Conservation (phyloP, 2,329 filamentous ascomycete species). For the Talaromyces sp. region DNA sequence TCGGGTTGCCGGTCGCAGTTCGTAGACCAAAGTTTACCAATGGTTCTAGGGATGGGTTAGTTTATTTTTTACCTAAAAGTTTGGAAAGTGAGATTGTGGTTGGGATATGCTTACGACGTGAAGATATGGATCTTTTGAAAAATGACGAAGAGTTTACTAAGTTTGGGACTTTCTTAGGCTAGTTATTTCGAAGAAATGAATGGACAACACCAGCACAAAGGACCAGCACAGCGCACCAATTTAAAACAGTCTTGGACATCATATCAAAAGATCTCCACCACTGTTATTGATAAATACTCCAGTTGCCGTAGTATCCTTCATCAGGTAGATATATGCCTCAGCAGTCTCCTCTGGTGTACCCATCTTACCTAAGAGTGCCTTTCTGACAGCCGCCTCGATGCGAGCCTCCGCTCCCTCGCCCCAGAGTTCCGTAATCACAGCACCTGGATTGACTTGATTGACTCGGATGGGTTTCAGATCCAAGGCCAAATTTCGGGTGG, state of each 20-base stretch:
- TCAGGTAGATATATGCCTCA: slow-evolving; percentile 48
- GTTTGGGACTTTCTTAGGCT: slow-evolving; percentile 40
- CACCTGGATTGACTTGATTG: slow-evolving; percentile 59
- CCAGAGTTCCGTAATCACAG: slow-evolving; percentile 49
- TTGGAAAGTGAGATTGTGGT: slow-evolving; percentile 45
- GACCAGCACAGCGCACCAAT: not conserved
- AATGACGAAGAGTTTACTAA: slow-evolving; percentile 43
- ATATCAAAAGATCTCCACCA: slow-evolving; percentile 21
- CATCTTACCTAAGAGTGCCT: slow-evolving; percentile 31
- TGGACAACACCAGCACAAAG: not conserved
- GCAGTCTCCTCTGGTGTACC: slow-evolving; percentile 43
- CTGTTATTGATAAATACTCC: slow-evolving; percentile 45
- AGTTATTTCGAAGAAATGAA: not conserved
- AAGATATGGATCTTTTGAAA: slow-evolving; percentile 48
- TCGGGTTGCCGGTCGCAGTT: slow-evolving; percentile 49
- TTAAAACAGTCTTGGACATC: not conserved
- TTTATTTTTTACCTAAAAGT: slow-evolving; percentile 51
- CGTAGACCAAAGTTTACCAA: slow-evolving; percentile 47
- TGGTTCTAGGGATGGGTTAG: slow-evolving; percentile 43
- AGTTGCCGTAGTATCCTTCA: slow-evolving; percentile 32
- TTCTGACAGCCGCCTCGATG: slow-evolving; percentile 21
- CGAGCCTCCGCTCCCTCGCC: slow-evolving; percentile 25
- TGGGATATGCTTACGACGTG: slow-evolving; percentile 46
- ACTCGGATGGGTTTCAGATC: slow-evolving; percentile 63
- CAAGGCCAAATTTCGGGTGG: slow-evolving; percentile 57